These are phyloP conservation scores for Hibiscus syriacus DNA, from an alignment of 345 rosid genomes.

Conservation along the genomic window DNA sequence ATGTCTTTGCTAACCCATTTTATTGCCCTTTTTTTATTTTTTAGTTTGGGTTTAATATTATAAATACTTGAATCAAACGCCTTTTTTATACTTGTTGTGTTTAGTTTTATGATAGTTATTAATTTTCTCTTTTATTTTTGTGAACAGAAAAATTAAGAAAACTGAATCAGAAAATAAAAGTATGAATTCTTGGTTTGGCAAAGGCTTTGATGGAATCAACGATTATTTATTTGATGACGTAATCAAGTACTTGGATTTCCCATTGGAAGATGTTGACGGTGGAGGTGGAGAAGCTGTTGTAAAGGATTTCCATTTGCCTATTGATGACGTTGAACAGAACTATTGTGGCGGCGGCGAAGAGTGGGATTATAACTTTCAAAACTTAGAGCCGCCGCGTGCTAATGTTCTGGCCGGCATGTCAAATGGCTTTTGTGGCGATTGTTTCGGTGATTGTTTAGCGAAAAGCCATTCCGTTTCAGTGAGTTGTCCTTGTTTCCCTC, in stretches of 20 bases:
- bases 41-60: neutral
- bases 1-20: neutral
- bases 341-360: conserved; percentile 26
- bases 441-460: conserved; percentile 13
- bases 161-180: neutral
- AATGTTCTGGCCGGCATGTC: conserved; percentile 38
- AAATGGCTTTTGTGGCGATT: conserved; percentile 25
- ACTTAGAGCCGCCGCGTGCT: conserved; percentile 62
- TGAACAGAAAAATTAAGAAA: conserved; percentile 10
- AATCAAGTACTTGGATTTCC: conserved; percentile 43
- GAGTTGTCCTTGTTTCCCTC: conserved; percentile 23
- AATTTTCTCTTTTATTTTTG: neutral
- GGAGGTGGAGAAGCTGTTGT: conserved; percentile 3
- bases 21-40: neutral
- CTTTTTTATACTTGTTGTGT: neutral
- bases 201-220: conserved; percentile 36
- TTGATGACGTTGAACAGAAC: neutral
- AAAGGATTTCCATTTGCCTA: conserved; percentile 2
- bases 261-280: conserved; percentile 56
- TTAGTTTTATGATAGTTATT: neutral
- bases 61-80: neutral
- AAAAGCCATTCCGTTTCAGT: conserved; percentile 28
- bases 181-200: conserved; percentile 53
- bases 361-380: conserved; percentile 56
- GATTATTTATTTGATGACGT: conserved; percentile 65